These are phyloP conservation scores for Endocalyx cinctus DNA, from an alignment of 2,329 filamentous ascomycete genomes.

Conservation along the genomic window DNA sequence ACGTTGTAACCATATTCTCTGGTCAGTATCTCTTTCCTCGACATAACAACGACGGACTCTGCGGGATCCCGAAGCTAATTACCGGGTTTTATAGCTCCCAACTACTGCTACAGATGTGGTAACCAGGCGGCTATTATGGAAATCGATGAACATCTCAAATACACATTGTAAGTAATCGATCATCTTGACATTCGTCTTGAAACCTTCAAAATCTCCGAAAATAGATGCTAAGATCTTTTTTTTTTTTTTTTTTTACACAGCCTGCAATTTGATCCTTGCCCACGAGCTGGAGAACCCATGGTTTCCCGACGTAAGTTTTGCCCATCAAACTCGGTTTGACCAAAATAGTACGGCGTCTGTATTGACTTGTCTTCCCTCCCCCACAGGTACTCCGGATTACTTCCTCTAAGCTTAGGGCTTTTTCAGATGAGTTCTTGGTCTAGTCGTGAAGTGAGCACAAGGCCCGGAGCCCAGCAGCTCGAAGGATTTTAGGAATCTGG, in stretches of 20 bases:
- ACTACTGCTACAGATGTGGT: constrained; percentile 98
- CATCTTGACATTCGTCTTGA: too few species aligned
- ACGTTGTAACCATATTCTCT: constrained; percentile 98
- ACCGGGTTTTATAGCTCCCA: constrained; percentile 53
- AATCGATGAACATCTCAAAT: constrained; percentile 98
- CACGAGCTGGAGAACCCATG: constrained; percentile 96
- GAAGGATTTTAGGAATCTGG: too few species aligned
- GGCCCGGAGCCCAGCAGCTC: too few species aligned
- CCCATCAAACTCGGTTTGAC: constrained; percentile 14
- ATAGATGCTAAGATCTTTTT: too few species aligned
- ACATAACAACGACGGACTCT: background rate
- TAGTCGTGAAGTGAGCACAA: too few species aligned
- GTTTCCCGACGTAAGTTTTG: constrained; percentile 74
- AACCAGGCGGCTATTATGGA: constrained; percentile 99
- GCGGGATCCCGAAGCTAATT: too few species aligned
- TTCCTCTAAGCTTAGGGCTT: constrained; percentile 67
- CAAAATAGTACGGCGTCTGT: constrained; percentile 1
- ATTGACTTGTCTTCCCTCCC: too few species aligned
- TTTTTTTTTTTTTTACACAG: too few species aligned
- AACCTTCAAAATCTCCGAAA: too few species aligned
- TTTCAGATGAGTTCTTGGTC: constrained; percentile 6
- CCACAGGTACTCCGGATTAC: constrained; percentile 84
- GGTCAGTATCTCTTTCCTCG: constrained; percentile 47
- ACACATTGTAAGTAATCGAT: constrained; percentile 87
- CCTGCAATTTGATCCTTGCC: constrained; percentile 98